A percentile compares a stretch with the other conserved stretches of the same genome.
These are phyloP conservation scores for Kluyveromyces aestuarii DNA, from an alignment of 805 yeast species.

Conservation along the genomic window DNA sequence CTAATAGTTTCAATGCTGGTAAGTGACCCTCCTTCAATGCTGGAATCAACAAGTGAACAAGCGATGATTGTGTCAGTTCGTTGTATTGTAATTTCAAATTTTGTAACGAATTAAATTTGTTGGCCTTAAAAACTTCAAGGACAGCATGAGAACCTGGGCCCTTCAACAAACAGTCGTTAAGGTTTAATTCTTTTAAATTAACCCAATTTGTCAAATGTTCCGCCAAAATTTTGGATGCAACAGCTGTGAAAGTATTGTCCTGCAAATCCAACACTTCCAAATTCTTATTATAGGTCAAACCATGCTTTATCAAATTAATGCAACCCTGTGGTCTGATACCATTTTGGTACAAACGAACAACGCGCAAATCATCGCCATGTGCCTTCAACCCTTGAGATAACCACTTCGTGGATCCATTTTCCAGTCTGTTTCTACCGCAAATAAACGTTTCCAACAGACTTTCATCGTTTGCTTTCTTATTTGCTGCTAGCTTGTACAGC, in stretches of 20 bases:
- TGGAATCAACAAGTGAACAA: conserved; percentile 41
- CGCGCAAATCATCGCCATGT: conserved; percentile 58
- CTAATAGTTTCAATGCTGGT: conserved; percentile 55
- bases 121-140: conserved; percentile 38
- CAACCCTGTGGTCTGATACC: conserved; percentile 96
- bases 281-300: conserved; percentile 51
- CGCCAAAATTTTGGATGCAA: conserved; percentile 60
- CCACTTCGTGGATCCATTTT: conserved; percentile 84
- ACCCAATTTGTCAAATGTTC: conserved; percentile 53
- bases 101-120: conserved; percentile 37
- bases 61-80: conserved; percentile 63
- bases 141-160: conserved; percentile 61
- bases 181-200: conserved; percentile 61
- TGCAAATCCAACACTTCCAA: conserved; percentile 75
- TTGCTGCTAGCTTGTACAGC: conserved; percentile 57
- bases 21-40: conserved; percentile 45
- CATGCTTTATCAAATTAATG: conserved; percentile 59
- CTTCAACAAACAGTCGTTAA: conserved; percentile 84
- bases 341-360: conserved; percentile 80
- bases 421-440: conserved; percentile 96
- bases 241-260: conserved; percentile 84
- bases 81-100: conserved; percentile 75
- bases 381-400: conserved; percentile 79
- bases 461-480: conserved; percentile 41
- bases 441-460: conserved; percentile 70